phyloP scores from a whole-genome alignment of 2,329 filamentous ascomycete genomes.

The Pseudocercospora vitis region DNA sequence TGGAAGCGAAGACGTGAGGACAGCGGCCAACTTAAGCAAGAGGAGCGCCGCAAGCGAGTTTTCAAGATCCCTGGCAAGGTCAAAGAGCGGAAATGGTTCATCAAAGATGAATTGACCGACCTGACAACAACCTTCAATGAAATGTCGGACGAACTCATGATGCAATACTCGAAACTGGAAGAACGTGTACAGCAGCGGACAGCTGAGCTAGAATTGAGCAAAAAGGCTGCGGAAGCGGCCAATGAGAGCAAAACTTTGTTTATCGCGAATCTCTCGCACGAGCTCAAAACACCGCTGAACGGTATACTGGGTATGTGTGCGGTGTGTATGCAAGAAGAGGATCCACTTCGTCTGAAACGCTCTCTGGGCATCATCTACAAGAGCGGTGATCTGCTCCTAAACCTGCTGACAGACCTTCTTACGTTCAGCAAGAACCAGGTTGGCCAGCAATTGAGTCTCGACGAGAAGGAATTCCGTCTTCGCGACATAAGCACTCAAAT shows the following conservation, averaged over 20 bases:
- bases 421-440: slow-evolving; percentile 96
- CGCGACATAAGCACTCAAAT: slow-evolving; percentile 83
- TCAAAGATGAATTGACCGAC: slow-evolving; percentile 84
- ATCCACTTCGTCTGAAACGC: slow-evolving; percentile 73
- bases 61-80: slow-evolving; percentile 89
- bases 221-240: slow-evolving; percentile 88
- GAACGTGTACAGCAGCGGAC: slow-evolving; percentile 82
- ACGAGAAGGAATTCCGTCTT: slow-evolving; percentile 81
- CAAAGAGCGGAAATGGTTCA: slow-evolving; percentile 67
- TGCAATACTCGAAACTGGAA: slow-evolving; percentile 82
- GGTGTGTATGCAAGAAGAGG: slow-evolving; percentile 88
- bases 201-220: slow-evolving; percentile 80
- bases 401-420: slow-evolving; percentile 82
- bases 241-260: slow-evolving; percentile 97
- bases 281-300: slow-evolving; percentile 92
- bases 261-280: slow-evolving; percentile 86
- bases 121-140: slow-evolving; percentile 84
- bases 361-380: slow-evolving; percentile 87
- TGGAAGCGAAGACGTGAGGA: slow-evolving; percentile 31
- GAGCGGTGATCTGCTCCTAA: slow-evolving; percentile 78
- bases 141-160: slow-evolving; percentile 86
- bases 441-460: slow-evolving; percentile 75
- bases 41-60: slow-evolving; percentile 43
- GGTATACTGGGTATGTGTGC: slow-evolving; percentile 94
- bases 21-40: slow-evolving; percentile 36